Evolutionary conservation across 2,329 filamentous ascomycete species (phyloP), one percentile per base, ranked within the genome.

Genomic region (Cytospora mali): DNA sequence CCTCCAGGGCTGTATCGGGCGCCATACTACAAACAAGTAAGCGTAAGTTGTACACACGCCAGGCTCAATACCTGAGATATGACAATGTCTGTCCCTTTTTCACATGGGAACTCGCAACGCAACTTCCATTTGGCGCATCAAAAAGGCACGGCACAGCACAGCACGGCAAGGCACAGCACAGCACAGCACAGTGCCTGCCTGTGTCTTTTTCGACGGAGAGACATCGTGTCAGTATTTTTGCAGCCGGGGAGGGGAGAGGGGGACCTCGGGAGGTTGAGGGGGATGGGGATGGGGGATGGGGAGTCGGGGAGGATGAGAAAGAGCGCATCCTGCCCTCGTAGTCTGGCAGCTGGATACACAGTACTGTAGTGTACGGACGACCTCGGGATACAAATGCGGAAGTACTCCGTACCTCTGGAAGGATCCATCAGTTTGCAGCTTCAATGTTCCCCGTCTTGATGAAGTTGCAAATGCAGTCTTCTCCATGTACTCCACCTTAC

Each of bases 391-490:
- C n/a, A 16, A n/a, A 21, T 46, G 39, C n/a, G 42, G 42, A 46
- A 23, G 42, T 46, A 46, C 42, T 46, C 42, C 42, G 42, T 46
- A 46, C 42, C 42, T 46, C 49, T 54, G 51, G 46, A 42, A 27
- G 39, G 58, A 39, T 39, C 57, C 58, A 60, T 60, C 50, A 60
- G 58, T 54, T 60, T 60, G 50, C 58, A 60, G 58, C 51, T 60
- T 54, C n/a, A n/a, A n/a, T n/a, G n/a, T n/a, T n/a, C 39, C 52
- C 58, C 27, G 31, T 48, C 58, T 54, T 39, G 35, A 39, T 48
- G 57, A 35, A 21, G 49, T 46, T 60, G 49, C 57, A 33, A 31
- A n/a, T 21, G 39, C 39, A n/a, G 39, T 16, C n/a, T 42, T n/a
- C 39, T 42, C 18, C 39, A 42, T 42, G 6, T 42, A 18, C 39